Conservation (phyloP, 176 grass and related monocot genomes). For the Rhynchospora pubera region DNA sequence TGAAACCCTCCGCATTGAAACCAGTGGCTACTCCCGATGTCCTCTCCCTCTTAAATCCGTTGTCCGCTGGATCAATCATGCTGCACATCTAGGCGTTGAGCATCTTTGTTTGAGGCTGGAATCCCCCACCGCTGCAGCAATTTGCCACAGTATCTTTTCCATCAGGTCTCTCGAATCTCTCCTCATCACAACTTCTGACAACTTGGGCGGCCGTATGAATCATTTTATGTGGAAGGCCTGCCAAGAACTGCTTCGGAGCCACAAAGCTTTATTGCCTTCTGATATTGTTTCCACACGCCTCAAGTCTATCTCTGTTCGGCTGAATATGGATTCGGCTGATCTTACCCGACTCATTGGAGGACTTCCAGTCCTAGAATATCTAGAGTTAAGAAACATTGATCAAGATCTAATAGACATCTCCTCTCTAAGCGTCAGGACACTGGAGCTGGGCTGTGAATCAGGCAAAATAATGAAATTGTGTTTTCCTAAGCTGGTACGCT, state of each 20-base stretch:
- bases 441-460: background rate
- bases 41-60: background rate
- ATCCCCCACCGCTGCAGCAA: background rate
- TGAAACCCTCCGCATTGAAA: background rate
- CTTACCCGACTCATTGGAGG: background rate
- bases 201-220: too few relatives aligned
- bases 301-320: background rate
- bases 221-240: too few relatives aligned
- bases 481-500: background rate
- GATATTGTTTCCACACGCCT: background rate
- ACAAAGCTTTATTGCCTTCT: background rate
- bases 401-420: background rate
- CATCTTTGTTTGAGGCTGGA: background rate
- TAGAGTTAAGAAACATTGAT: background rate
- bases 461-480: background rate
- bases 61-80: background rate
- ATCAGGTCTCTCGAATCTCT: background rate
- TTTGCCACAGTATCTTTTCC: background rate
- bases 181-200: background rate
- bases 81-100: background rate
- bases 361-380: background rate
- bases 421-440: background rate
- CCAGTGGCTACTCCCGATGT: background rate
- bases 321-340: background rate
- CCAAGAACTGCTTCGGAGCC: too few relatives aligned